Base-by-base conservation (phyloP, 2,329 filamentous ascomycete species). In the Acrodontium crateriforme region DNA sequence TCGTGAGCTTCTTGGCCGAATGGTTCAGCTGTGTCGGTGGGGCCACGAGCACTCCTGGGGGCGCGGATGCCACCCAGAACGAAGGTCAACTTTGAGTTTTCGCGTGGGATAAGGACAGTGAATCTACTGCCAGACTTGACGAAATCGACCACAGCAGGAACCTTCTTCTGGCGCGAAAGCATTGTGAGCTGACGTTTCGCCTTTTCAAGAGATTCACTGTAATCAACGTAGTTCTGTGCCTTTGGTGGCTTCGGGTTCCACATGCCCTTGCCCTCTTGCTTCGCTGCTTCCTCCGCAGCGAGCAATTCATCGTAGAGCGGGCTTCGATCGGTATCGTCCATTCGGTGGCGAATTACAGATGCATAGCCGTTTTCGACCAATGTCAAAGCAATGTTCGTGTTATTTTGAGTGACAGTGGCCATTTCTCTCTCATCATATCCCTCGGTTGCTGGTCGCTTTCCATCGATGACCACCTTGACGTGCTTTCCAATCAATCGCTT, bases 61-160 rank as follows among this genome's bases (percentile, higher is more conserved):
- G 83, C 83, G 34, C 84, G 81, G 42, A 98, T 89, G 25, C 89
- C 87, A 29, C 81, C 87, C 25, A 98, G 72, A 3, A 98, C 85
- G 51, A 98, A 77, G 2, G 87, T 98, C 35, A 98, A 66, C 63
- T 94, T 95, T 49, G 87, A 76, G 46, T 83, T 84, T 52, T 98
- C 89, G 18, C 85, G 78, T 25, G 89, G 87, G 26, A 98, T 74
- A 7, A 98, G 64, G 18, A 98, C 67, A 15, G 83, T 92, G 57
- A 95, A 98, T 41, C 89, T 74, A 21, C 85, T 92, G 16, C 81
- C 89, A n/a, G 84, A 81, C 60, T 95, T 94, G 63, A 92, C 89
- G 54, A 91, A 98, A 55, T 98, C 89, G 22, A 98, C 84, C 42
- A 98, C 68, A 8, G 80, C 89, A 6, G 89, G 84, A 3, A 95